A percentile compares a stretch with the other conserved stretches of the same genome.
Evolutionary conservation across 1,284 basidiomycete species (phyloP).

Genomic region (Papiliotrema flavescens): DNA sequence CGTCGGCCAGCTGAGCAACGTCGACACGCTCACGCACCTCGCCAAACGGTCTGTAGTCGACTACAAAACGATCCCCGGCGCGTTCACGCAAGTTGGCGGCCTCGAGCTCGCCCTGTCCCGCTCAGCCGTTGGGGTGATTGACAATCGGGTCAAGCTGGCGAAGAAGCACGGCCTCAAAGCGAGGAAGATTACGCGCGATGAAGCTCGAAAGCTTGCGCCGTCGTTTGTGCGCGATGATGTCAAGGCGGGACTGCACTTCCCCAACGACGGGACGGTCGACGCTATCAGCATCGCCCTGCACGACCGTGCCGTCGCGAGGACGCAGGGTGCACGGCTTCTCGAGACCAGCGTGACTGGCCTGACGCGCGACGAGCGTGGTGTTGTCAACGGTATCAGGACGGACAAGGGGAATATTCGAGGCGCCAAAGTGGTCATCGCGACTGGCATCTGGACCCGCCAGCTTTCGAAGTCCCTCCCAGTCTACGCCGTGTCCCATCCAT

Average conservation of each 20-base stretch:
- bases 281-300: constrained; percentile 8
- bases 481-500: constrained; percentile 28
- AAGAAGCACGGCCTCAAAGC: neutral
- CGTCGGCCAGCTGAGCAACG: constrained; percentile 23
- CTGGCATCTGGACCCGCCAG: constrained; percentile 31
- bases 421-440: constrained; percentile 19
- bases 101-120: constrained; percentile 9
- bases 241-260: neutral
- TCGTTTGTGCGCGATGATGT: neutral
- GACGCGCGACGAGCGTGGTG: neutral
- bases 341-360: neutral
- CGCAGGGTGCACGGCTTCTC: constrained; percentile 4
- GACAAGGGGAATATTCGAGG: neutral
- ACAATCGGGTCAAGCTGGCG: neutral
- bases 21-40: constrained; percentile 20
- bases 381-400: neutral
- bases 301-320: constrained; percentile 13
- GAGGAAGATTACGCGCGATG: neutral
- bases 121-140: neutral
- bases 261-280: constrained; percentile 22
- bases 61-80: constrained; percentile 13
- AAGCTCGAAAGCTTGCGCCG: neutral
- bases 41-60: constrained; percentile 15
- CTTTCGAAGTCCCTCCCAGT: constrained; percentile 13
- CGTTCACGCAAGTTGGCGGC: constrained; percentile 20